Evolutionary conservation across 768 basidiomycete genomes (phyloP).

Genomic region (Favolaschia claudopus): DNA sequence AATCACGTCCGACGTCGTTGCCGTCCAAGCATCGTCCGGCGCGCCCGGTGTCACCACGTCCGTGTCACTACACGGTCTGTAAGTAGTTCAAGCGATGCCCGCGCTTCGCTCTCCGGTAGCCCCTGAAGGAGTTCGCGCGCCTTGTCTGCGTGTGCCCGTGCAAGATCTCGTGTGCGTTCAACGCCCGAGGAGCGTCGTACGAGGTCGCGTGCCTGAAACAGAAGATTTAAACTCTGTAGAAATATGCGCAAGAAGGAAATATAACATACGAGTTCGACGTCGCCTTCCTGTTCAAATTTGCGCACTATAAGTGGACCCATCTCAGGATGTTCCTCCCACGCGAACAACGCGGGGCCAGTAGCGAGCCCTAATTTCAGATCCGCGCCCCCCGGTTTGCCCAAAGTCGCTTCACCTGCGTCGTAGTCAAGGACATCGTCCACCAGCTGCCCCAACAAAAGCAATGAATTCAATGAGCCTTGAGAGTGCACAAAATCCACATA

Average conservation of each 20-base stretch:
- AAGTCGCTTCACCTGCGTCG: constrained; percentile 72
- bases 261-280: constrained; percentile 77
- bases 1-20: neutral
- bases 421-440: constrained; percentile 97
- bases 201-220: constrained; percentile 70
- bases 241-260: neutral
- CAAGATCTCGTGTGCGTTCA: constrained; percentile 81
- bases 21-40: too few relatives aligned
- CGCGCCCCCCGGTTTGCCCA: constrained; percentile 93
- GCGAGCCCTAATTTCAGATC: constrained; percentile 86
- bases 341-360: constrained; percentile 93
- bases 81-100: constrained; percentile 75
- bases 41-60: constrained; percentile 45
- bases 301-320: constrained; percentile 87
- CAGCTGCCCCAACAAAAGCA: constrained; percentile 57
- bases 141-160: constrained; percentile 77
- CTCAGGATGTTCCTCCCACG: constrained; percentile 92
- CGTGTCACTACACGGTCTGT: constrained; percentile 76
- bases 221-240: neutral
- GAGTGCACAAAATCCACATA: constrained; percentile 41
- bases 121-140: constrained; percentile 74
- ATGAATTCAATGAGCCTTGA: neutral
- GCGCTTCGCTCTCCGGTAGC: constrained; percentile 87
- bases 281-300: constrained; percentile 81
- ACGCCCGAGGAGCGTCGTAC: constrained; percentile 83